Evolutionary conservation across 75 land plant genomes (phyloP).

Genomic region (Adiantum capillusveneris): DNA sequence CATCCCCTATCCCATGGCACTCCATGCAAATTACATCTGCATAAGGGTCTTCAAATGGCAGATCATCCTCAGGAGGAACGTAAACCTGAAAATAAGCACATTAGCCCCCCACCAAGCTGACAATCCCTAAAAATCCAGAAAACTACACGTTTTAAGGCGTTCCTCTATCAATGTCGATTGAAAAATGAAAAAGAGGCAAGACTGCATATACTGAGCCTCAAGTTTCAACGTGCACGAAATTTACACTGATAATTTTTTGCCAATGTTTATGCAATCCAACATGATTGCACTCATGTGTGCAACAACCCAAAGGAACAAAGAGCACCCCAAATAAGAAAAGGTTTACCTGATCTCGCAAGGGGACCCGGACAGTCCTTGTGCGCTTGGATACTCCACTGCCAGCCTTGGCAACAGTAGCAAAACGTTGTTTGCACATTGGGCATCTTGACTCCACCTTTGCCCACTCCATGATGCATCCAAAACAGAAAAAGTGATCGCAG

Average conservation of each 20-base stretch:
- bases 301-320: too few species aligned
- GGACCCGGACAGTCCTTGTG: conserved; percentile 47
- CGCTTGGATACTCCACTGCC: conserved; percentile 44
- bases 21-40: conserved; percentile 71
- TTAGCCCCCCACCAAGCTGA: too few species aligned
- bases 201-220: too few species aligned
- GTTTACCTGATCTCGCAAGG: conserved; percentile 72
- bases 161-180: too few species aligned
- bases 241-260: too few species aligned
- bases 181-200: too few species aligned
- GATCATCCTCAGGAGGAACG: conserved; percentile 94
- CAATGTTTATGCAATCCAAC: too few species aligned
- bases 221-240: too few species aligned
- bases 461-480: conserved; percentile 96
- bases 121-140: too few species aligned
- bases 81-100: conserved; percentile 53
- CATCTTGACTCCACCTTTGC: conserved; percentile 98
- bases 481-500: conserved; percentile 87
- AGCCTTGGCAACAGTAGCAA: conserved; percentile 57
- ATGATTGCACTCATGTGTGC: too few species aligned
- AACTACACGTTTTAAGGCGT: too few species aligned
- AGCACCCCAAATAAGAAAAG: neutral
- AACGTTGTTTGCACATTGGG: conserved; percentile 92
- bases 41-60: conserved; percentile 74
- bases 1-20: conserved; percentile 86